Evolutionary conservation across 192 early-diverging fungal genomes (phyloP), one percentile per base, ranked within the genome.

Genomic region (Podila epicladia): DNA sequence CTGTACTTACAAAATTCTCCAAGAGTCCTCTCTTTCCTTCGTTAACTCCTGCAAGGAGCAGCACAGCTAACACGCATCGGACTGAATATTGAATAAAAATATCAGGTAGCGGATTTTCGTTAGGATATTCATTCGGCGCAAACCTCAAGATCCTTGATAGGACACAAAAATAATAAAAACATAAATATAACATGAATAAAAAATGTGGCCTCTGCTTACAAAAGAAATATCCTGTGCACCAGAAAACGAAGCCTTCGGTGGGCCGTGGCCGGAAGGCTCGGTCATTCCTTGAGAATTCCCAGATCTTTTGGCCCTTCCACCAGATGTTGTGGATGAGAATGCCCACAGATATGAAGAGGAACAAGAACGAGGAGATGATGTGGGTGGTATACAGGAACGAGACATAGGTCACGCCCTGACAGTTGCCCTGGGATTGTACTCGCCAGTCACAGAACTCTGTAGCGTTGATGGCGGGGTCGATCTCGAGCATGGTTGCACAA

Each of bases 221-320:
- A 60, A 79, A 79, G 57, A 79, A 79, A 51, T 79, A 79, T 41
- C 76, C 76, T 33, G 76, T 68, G 15, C 76, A 79, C 76, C 76
- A 79, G 51, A 79, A 72, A 11, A 79, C 76, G 20, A 79, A 79
- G 0, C 70, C 76, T 50, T 79, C 76, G 4, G 76, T 79, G 0
- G 76, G 76, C 62, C 76, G 41, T 31, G 76, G 76, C 26, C 76
- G 76, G 51, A 79, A 79, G 19, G 76, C 76, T 13, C 76, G 69
- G 57, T 79, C 76, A 28, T 79, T 79, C 49, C 76, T 72, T 28
- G 76, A 79, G 38, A 79, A 79, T 29, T 79, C 76, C 76, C 76
- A 79, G 35, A 79, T 79, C 65, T 79, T 79, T 59, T 79, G 76
- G 3, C 76, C 76, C 53, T 79, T 79, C 76, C 76, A 79, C 76